A percentile compares a stretch with the other conserved stretches of the same genome.
Evolutionary conservation across 2,329 filamentous ascomycete species (phyloP).

Genomic region (Fusarium albosuccineum): DNA sequence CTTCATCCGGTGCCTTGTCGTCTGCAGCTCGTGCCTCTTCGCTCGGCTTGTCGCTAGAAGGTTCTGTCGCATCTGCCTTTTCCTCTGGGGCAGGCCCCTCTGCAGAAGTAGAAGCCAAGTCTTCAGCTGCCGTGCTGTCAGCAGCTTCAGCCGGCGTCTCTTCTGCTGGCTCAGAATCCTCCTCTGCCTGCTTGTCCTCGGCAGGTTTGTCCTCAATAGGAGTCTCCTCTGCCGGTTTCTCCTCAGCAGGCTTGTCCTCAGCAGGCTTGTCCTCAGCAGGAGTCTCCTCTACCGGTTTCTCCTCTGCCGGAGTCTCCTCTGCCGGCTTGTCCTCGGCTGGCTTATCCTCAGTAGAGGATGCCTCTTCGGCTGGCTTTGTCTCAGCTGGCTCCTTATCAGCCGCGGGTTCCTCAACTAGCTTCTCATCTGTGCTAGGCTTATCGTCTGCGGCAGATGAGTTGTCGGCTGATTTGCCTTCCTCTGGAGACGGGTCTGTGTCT

Average conservation of each 20-base stretch:
- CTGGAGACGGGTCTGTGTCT: not conserved
- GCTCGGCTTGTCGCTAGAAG: constrained; percentile 1
- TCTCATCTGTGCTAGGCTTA: constrained; percentile 1
- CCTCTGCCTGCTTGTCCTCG: not conserved
- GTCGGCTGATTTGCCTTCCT: constrained; percentile 7
- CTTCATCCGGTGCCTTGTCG: constrained; percentile 16
- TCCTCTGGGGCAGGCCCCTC: not conserved
- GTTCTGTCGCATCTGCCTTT: constrained; percentile 12
- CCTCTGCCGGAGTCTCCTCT: constrained; percentile 1
- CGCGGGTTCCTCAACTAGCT: not conserved
- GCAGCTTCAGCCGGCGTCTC: not conserved
- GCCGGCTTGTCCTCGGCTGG: constrained; percentile 7
- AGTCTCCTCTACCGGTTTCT: constrained; percentile 7
- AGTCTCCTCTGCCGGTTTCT: not conserved
- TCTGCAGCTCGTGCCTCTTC: constrained; percentile 1
- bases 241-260: not conserved
- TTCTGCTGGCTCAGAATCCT: not conserved
- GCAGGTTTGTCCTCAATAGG: constrained; percentile 3
- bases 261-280: not conserved
- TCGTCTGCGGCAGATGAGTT: constrained; percentile 3
- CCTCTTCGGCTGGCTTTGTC: constrained; percentile 1
- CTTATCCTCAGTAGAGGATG: constrained; percentile 6
- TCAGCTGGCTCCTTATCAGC: not conserved
- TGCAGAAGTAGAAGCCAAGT: too few relatives aligned
- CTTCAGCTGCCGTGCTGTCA: not conserved